Conservation (phyloP, 306 rosid genomes). For the Casuarina cunninghamiana region DNA sequence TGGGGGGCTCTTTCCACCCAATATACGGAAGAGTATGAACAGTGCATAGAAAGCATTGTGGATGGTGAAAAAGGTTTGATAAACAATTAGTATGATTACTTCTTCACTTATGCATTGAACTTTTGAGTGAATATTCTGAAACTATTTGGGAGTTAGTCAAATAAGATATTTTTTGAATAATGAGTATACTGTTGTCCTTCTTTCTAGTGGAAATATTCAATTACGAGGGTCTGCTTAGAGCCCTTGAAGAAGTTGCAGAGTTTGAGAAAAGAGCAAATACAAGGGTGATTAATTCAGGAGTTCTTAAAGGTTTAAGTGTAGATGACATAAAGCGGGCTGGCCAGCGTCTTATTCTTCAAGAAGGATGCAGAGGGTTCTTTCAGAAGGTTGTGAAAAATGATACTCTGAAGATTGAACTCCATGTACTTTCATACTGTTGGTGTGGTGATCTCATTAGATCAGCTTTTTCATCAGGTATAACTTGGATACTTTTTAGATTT, state of each 20-base stretch:
- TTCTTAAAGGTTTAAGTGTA: slow-evolving; percentile 80
- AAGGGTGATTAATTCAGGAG: slow-evolving; percentile 83
- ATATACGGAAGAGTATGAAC: slow-evolving; percentile 90
- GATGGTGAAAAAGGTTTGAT: slow-evolving; percentile 59
- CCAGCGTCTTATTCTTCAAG: slow-evolving; percentile 80
- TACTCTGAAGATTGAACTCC: slow-evolving; percentile 64
- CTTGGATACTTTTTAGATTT: neutral
- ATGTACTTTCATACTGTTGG: slow-evolving; percentile 97
- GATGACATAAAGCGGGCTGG: slow-evolving; percentile 94
- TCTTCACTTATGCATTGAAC: neutral
- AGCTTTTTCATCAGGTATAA: slow-evolving; percentile 79
- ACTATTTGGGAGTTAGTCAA: neutral
- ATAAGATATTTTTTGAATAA: neutral
- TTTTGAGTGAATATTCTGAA: neutral
- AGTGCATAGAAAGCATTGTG: slow-evolving; percentile 73
- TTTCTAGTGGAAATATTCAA: slow-evolving; percentile 61
- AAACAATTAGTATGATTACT: slow-evolving; percentile 12
- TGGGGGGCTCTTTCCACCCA: slow-evolving; percentile 78
- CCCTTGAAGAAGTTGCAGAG: slow-evolving; percentile 77
- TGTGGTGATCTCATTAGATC: slow-evolving; percentile 95
- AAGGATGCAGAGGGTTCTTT: slow-evolving; percentile 83
- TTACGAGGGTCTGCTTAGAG: slow-evolving; percentile 55
- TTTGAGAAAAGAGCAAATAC: slow-evolving; percentile 83
- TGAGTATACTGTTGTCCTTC: slow-evolving; percentile 4
- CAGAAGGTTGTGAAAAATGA: slow-evolving; percentile 57